Evolutionary conservation across 495 filamentous ascomycete genomes (phyloP).

Genomic region (Opeltia flavorubescens): DNA sequence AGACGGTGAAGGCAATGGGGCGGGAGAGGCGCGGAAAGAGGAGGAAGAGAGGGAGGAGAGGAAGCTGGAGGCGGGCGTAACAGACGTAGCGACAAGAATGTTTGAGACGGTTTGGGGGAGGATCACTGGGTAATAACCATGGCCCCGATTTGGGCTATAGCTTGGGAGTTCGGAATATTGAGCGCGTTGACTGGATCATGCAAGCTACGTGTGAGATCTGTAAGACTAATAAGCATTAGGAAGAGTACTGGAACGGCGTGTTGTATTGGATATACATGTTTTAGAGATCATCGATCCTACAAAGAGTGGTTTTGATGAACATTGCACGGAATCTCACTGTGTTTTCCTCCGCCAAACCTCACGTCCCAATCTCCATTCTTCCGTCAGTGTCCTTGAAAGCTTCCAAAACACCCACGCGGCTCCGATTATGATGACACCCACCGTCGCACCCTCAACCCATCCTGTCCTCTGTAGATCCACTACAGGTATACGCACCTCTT

Average conservation of each 20-base stretch:
- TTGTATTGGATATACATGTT: no score
- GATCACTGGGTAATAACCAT: slow-evolving; percentile 24
- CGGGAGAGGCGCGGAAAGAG: slow-evolving; percentile 19
- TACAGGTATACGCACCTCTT: slow-evolving; percentile 59
- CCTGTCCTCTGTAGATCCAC: slow-evolving; percentile 44
- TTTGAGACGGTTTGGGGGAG: slow-evolving; percentile 57
- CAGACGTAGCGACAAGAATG: slow-evolving; percentile 17
- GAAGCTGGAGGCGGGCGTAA: slow-evolving; percentile 6
- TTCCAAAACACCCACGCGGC: slow-evolving; percentile 65
- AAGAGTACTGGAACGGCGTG: not conserved
- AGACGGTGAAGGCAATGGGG: slow-evolving; percentile 16
- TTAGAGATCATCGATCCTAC: no score
- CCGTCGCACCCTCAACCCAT: slow-evolving; percentile 58
- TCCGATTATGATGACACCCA: slow-evolving; percentile 50
- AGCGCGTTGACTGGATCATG: no score
- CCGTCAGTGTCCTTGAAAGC: slow-evolving; percentile 30
- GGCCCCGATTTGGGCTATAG: not conserved
- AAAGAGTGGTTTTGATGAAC: no score
- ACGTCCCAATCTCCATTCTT: slow-evolving; percentile 3
- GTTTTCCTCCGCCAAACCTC: not conserved
- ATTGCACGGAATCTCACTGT: not conserved
- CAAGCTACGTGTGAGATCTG: not conserved
- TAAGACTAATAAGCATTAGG: not conserved
- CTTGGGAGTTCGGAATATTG: not conserved
- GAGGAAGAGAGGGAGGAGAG: slow-evolving; percentile 10